Percentiles rank a stretch among this genome's conserved stretches.
phyloP scores from a whole-genome alignment of 805 yeast species.

The Metschnikowia gelsemii region DNA sequence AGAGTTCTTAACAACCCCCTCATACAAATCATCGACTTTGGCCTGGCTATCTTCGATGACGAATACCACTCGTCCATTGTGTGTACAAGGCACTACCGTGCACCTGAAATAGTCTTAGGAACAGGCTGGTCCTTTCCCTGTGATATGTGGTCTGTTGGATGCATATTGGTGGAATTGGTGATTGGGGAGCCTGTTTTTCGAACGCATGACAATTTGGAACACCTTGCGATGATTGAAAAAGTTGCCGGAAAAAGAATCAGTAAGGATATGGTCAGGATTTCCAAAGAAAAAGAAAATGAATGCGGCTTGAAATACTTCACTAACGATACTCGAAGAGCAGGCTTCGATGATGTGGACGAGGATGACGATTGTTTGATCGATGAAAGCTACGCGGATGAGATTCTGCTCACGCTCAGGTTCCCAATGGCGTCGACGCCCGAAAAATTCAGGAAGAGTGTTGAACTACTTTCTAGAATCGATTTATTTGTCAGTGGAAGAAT shows the following conservation, averaged over 20 bases:
- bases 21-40: conserved; percentile 91
- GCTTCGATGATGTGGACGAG: conserved; percentile 15
- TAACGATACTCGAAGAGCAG: conserved; percentile 13
- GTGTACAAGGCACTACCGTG: conserved; percentile 93
- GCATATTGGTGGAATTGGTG: conserved; percentile 84
- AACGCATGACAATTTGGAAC: conserved; percentile 93
- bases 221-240: conserved; percentile 90
- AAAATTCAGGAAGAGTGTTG: conserved; percentile 41
- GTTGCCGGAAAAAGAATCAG: conserved; percentile 59
- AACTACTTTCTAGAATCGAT: conserved; percentile 43
- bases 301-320: conserved; percentile 43
- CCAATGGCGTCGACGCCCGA: conserved; percentile 41
- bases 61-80: conserved; percentile 92
- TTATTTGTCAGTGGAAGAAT: conserved; percentile 41
- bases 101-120: conserved; percentile 93
- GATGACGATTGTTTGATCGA: conserved; percentile 35
- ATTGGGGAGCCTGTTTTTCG: conserved; percentile 94
- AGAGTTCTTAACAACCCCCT: conserved; percentile 70
- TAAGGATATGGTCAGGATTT: conserved; percentile 35
- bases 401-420: conserved; percentile 33
- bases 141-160: conserved; percentile 96
- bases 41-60: conserved; percentile 92
- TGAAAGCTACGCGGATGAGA: conserved; percentile 24
- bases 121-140: conserved; percentile 97
- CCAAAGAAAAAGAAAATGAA: conserved; percentile 38